Evolutionary conservation across 345 rosid genomes (phyloP).

Genomic region (Gossypium turneri): DNA sequence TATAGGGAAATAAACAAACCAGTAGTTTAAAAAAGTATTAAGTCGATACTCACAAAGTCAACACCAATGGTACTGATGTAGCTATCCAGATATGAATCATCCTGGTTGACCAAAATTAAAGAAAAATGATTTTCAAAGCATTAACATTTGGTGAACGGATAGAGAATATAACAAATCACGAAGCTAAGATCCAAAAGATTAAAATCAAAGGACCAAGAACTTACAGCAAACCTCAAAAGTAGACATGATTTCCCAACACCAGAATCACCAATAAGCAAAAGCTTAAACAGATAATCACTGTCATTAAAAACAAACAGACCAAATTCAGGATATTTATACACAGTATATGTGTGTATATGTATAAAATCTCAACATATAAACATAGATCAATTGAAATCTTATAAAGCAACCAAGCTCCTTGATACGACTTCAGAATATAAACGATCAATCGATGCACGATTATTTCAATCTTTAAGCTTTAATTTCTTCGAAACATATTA

Average conservation of each 20-base stretch:
- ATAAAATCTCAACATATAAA: background rate
- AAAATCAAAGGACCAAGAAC: conserved; percentile 13
- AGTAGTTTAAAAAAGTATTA: background rate
- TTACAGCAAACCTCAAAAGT: conserved; percentile 57
- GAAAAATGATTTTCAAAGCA: conserved; percentile 2
- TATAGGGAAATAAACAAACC: background rate
- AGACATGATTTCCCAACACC: conserved; percentile 56
- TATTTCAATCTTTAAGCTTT: background rate
- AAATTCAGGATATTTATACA: background rate
- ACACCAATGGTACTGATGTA: conserved; percentile 82
- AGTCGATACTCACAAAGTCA: conserved; percentile 49
- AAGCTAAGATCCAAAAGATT: background rate
- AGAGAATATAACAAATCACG: background rate
- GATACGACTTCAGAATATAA: background rate
- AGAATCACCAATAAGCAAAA: conserved; percentile 55
- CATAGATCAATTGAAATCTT: background rate
- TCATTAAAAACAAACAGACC: conserved; percentile 11
- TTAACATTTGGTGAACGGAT: background rate
- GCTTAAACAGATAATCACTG: conserved; percentile 62
- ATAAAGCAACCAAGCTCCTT: conserved; percentile 1
- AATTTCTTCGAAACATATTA: background rate
- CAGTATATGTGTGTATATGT: background rate
- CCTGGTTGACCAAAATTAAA: conserved; percentile 29
- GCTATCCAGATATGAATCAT: conserved; percentile 69
- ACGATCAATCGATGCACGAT: background rate